Evolutionary conservation across 2,329 filamentous ascomycete species (phyloP).

Genomic region (Ustilaginoidea virens): DNA sequence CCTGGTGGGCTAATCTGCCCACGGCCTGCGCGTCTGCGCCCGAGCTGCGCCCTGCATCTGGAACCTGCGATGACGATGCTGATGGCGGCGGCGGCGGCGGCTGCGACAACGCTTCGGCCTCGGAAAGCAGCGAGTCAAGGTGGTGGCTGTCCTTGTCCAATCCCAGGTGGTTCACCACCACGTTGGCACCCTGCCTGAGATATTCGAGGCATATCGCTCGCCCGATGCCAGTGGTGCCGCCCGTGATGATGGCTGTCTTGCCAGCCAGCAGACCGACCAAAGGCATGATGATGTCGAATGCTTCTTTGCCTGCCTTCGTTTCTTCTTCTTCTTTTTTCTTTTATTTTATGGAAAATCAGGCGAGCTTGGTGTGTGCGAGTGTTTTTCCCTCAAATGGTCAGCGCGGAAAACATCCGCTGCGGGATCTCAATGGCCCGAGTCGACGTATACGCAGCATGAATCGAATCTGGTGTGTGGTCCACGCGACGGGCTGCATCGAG

Average conservation of each 20-base stretch:
- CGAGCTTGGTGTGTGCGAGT: no score
- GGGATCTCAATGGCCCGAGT: no score
- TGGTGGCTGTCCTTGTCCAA: slow-evolving; percentile 34
- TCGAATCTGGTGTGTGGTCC: no score
- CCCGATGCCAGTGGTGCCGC: slow-evolving; percentile 75
- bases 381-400: no score
- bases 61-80: slow-evolving; percentile 14
- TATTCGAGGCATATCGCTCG: slow-evolving; percentile 72
- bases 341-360: no score
- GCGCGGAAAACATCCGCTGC: no score
- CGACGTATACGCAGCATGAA: no score
- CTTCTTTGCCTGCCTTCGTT: no score
- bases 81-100: no score
- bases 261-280: slow-evolving; percentile 42
- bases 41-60: slow-evolving; percentile 1
- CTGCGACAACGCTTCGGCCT: slow-evolving; percentile 31
- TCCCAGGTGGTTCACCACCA: slow-evolving; percentile 68
- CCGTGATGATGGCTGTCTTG: slow-evolving; percentile 77
- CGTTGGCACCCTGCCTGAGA: slow-evolving; percentile 59
- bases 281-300: slow-evolving; percentile 22
- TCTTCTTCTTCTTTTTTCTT: no score
- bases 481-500: no score
- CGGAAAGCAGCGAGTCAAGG: slow-evolving; percentile 35
- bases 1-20: slow-evolving; percentile 47
- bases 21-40: background rate